These are phyloP conservation scores for Myxozyma nipponensis DNA, from an alignment of 805 yeast species.

Conservation along the genomic window DNA sequence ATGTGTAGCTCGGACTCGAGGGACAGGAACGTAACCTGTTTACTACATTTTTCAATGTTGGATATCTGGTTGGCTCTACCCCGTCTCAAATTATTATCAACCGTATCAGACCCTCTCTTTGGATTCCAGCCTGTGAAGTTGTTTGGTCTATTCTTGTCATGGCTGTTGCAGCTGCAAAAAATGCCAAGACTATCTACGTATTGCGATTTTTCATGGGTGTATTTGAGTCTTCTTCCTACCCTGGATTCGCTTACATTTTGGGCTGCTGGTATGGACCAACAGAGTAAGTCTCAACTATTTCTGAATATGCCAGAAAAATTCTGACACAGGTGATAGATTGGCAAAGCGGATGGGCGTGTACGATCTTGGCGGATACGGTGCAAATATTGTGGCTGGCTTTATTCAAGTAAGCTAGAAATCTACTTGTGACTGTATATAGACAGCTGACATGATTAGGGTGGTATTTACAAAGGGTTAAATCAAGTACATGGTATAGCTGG, in stretches of 20 bases:
- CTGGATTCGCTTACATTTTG: slow-evolving; percentile 39
- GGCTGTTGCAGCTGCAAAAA: slow-evolving; percentile 29
- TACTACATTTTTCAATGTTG: slow-evolving; percentile 33
- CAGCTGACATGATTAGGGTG: slow-evolving; percentile 49
- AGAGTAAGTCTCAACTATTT: slow-evolving; percentile 41
- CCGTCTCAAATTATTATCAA: slow-evolving; percentile 38
- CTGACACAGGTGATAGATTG: background rate
- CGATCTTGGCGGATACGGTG: slow-evolving; percentile 24
- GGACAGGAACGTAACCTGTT: slow-evolving; percentile 58
- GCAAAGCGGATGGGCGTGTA: background rate
- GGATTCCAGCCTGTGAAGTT: slow-evolving; percentile 34
- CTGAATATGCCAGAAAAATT: background rate
- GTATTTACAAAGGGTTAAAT: slow-evolving; percentile 36
- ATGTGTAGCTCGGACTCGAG: slow-evolving; percentile 37
- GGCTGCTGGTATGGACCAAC: slow-evolving; percentile 57
- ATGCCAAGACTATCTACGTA: slow-evolving; percentile 29
- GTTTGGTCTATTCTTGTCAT: slow-evolving; percentile 32
- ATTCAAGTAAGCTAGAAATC: slow-evolving; percentile 39
- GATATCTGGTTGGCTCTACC: slow-evolving; percentile 37
- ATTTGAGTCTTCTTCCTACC: slow-evolving; percentile 37
- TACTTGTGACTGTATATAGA: background rate
- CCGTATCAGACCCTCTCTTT: slow-evolving; percentile 31
- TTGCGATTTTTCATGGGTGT: slow-evolving; percentile 30
- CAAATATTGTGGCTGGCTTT: slow-evolving; percentile 45
- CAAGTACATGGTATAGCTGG: slow-evolving; percentile 32